phyloP scores from a whole-genome alignment of 208 protist genomes.

The Phytomonas sp. region DNA sequence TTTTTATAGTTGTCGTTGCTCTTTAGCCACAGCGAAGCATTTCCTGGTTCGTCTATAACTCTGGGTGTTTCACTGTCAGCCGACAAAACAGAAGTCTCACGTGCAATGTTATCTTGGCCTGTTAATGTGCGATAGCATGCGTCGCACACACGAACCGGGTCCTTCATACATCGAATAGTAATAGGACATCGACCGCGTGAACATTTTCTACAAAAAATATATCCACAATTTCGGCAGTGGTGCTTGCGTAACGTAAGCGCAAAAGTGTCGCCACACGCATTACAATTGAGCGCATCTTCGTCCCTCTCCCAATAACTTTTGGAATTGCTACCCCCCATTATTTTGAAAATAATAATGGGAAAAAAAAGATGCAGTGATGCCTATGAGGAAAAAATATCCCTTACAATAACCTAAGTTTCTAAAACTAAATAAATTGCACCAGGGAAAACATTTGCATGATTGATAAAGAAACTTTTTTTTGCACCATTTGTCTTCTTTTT shows the following conservation, averaged over 20 bases:
- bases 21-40: not conserved
- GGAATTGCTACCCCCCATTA: constrained; percentile 48
- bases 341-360: constrained; percentile 6
- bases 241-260: constrained; percentile 71
- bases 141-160: constrained; percentile 61
- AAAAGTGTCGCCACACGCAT: constrained; percentile 64
- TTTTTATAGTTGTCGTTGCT: not conserved
- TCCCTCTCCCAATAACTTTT: constrained; percentile 86
- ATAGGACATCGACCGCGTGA: constrained; percentile 43
- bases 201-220: constrained; percentile 88
- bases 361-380: not conserved
- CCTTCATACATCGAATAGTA: constrained; percentile 35
- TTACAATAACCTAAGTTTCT: not conserved
- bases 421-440: not conserved
- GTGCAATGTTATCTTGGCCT: constrained; percentile 3
- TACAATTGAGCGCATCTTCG: constrained; percentile 69
- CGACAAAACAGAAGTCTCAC: not conserved
- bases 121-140: constrained; percentile 50
- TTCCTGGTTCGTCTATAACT: not conserved
- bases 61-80: constrained; percentile 3
- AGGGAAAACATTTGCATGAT: not conserved
- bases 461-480: not conserved
- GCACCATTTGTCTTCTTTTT: not conserved
- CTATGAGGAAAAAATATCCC: not conserved
- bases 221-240: constrained; percentile 92